phyloP scores from a whole-genome alignment of 2,329 filamentous ascomycete genomes.

The Colletotrichum sublineola region DNA sequence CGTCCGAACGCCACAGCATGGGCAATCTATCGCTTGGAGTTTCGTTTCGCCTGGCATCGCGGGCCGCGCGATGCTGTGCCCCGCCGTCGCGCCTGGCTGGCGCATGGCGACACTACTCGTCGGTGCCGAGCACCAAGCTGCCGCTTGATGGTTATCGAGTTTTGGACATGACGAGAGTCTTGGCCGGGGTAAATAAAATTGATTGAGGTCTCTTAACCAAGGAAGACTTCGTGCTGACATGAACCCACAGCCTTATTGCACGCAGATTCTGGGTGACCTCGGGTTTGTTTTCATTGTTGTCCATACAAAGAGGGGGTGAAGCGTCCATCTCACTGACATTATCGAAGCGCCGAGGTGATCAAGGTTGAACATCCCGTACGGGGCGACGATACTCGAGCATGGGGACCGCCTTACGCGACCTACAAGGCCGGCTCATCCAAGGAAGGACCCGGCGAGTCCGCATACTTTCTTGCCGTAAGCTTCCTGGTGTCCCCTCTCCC shows the following conservation, averaged over 20 bases:
- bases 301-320: conserved; percentile 15
- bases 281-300: conserved; percentile 72
- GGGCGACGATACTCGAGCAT: conserved; percentile 94
- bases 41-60: not conserved
- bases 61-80: not conserved
- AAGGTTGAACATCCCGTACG: conserved; percentile 94
- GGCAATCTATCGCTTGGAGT: not conserved
- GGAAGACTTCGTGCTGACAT: not conserved
- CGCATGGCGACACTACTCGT: conserved; percentile 49
- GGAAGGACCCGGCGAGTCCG: conserved; percentile 87
- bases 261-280: conserved; percentile 94
- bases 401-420: conserved; percentile 93
- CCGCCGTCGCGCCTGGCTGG: conserved; percentile 3
- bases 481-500: too few relatives aligned
- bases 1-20: conserved; percentile 6
- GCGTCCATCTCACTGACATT: conserved; percentile 46
- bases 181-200: conserved; percentile 80
- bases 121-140: conserved; percentile 51
- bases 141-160: conserved; percentile 90
- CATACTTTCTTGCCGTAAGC: conserved; percentile 89
- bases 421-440: conserved; percentile 73
- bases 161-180: conserved; percentile 94
- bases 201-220: not conserved
- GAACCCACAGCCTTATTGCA: conserved; percentile 86
- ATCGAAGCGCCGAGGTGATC: conserved; percentile 87